Evolutionary conservation across 805 yeast genomes (phyloP).

Genomic region (Citeromyces nyonsensis): DNA sequence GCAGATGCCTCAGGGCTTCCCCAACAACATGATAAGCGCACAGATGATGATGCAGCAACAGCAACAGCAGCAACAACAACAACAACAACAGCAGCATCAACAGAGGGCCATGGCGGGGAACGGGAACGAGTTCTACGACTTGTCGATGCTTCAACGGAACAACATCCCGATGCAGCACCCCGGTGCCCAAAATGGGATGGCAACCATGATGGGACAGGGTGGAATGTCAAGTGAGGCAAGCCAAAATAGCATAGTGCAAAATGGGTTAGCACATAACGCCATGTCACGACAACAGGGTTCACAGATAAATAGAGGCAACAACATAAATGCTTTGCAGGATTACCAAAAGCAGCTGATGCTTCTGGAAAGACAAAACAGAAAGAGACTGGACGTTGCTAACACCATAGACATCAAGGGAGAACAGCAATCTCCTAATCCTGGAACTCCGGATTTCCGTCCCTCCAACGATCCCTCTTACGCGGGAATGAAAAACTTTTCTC

Average conservation of each 20-base stretch:
- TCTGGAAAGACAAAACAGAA: conserved; percentile 63
- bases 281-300: conserved; percentile 4
- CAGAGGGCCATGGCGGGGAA: conserved; percentile 4
- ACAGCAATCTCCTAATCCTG: not conserved
- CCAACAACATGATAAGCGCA: no score
- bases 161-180: no score
- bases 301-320: conserved; percentile 3
- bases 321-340: conserved; percentile 53
- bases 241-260: no score
- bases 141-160: no score
- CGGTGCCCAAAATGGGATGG: no score
- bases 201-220: no score
- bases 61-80: conserved; percentile 4
- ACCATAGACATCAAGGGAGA: conserved; percentile 12
- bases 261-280: no score
- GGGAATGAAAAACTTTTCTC: not conserved
- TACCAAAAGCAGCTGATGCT: conserved; percentile 69
- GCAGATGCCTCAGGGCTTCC: conserved; percentile 6
- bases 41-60: conserved; percentile 7
- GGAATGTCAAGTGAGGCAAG: no score
- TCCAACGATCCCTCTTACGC: no score
- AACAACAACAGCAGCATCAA: conserved; percentile 7
- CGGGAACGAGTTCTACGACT: not conserved
- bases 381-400: conserved; percentile 40
- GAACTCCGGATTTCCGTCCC: no score